Conservation (phyloP, 129 eudicot species). For the Daucus carota region DNA sequence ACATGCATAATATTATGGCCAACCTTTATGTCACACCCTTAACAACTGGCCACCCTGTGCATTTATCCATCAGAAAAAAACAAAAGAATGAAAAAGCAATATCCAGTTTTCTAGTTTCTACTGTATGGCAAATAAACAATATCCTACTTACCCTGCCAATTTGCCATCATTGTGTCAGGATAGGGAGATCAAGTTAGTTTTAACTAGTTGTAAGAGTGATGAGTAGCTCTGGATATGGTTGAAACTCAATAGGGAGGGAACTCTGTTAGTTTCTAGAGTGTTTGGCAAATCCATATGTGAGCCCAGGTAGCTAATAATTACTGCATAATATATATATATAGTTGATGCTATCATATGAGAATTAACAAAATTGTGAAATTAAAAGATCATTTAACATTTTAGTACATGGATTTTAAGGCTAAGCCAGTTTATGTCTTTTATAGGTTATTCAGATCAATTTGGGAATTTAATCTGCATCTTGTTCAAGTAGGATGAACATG, state of each 20-base stretch:
- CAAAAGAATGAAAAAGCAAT: not conserved
- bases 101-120: not conserved
- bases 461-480: not conserved
- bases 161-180: not conserved
- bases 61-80: not conserved
- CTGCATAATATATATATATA: too few species aligned
- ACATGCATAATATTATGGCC: conserved; percentile 3
- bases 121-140: not conserved
- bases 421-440: too few species aligned
- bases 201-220: not conserved
- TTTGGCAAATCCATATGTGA: not conserved
- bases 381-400: too few species aligned
- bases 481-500: not conserved
- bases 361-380: too few species aligned
- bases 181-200: not conserved
- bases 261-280: not conserved
- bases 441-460: too few species aligned
- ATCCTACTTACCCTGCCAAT: not conserved
- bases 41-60: conserved; percentile 8
- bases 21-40: conserved; percentile 14
- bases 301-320: not conserved
- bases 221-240: not conserved
- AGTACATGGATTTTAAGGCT: too few species aligned
- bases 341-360: not conserved
- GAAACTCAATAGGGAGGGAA: not conserved